Base-by-base conservation (phyloP, 2,329 filamentous ascomycete species). In the Colletotrichum orchidophilum region DNA sequence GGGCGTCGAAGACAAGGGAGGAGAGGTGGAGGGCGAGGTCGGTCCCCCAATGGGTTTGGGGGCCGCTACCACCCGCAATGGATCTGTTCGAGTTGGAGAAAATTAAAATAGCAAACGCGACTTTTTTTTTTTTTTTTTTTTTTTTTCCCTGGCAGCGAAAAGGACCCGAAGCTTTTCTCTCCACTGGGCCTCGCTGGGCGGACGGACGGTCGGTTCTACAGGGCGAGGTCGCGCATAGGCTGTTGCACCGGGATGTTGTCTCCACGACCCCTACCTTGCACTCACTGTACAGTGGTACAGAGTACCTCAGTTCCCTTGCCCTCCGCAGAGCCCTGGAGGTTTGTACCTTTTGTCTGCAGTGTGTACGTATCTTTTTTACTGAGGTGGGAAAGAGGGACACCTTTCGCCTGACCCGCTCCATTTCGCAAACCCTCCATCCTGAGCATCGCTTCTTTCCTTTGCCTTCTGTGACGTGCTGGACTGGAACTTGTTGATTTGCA, bases 371-470 rank as follows among this genome's bases (percentile, higher is more conserved):
- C 58, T 61, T 31, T 50, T 61, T 5, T 3, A 27, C 39, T 61
- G 26, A 50, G 39, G 39, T 26, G 58, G 58, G 58, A 61, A 24
- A 62, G 67, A 70, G 67, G 63, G 67, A 67, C 67, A 67, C 63
- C 67, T 58, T 57, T 42, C 39, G 53, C 63, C 63, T 52, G n/a
- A 29, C 26, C 58, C 31, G 39, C 3, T 61, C 24, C 42, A 11
- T 57, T 57, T 55, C 46, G 29, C 50, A 18, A 15, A 1, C 24
- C 33, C 55, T 67, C 50, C 60, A 54, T 39, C 59, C 18, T 29
- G 8, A 33, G 49, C n/a, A 39, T 53, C 57, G 12, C 39, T 46
- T n/a, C 39, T 70, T 58, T 52, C 52, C 12, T 33, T 31, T 26
- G 35, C 42, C 35, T 61, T 0, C 18, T 46, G 39, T 49, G 58